A percentile compares a stretch with the other conserved stretches of the same genome.
Evolutionary conservation across 2,329 filamentous ascomycete species (phyloP).

Genomic region (Dactylellina haptotyla): DNA sequence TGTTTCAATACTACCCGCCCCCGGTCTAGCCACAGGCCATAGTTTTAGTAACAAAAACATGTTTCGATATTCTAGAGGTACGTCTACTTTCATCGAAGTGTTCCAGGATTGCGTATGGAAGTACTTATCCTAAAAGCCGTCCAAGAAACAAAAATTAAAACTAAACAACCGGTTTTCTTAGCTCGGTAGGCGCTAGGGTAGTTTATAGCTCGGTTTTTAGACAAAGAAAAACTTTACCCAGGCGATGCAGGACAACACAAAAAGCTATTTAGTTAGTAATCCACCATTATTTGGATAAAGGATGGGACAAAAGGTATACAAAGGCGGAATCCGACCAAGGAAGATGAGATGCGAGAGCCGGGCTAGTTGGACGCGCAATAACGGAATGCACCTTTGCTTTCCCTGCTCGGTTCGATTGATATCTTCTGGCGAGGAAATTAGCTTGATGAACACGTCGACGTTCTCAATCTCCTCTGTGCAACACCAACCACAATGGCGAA

Average conservation of each 20-base stretch:
- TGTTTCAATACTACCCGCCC: not conserved
- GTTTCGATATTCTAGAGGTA: not conserved
- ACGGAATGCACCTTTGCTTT: too few species aligned
- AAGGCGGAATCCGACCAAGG: not conserved
- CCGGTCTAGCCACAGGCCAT: not conserved
- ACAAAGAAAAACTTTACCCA: not conserved
- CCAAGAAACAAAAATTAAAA: conserved; percentile 1
- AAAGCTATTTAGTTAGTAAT: not conserved
- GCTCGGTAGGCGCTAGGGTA: not conserved
- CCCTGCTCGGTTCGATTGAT: not conserved
- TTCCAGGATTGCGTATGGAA: not conserved
- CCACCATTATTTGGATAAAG: not conserved
- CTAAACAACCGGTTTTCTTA: not conserved
- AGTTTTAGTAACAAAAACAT: not conserved
- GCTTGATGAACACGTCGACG: too few species aligned
- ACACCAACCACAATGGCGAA: too few species aligned
- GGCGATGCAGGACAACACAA: not conserved
- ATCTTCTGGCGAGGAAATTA: not conserved
- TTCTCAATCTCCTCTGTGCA: too few species aligned
- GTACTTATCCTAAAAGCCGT: conserved; percentile 1
- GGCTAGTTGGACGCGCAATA: not conserved
- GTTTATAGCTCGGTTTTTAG: not conserved
- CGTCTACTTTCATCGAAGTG: too few species aligned
- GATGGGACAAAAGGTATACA: not conserved
- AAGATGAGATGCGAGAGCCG: not conserved